Evolutionary conservation across 2,329 filamentous ascomycete species (phyloP).

Genomic region (Sporothrix luriei): DNA sequence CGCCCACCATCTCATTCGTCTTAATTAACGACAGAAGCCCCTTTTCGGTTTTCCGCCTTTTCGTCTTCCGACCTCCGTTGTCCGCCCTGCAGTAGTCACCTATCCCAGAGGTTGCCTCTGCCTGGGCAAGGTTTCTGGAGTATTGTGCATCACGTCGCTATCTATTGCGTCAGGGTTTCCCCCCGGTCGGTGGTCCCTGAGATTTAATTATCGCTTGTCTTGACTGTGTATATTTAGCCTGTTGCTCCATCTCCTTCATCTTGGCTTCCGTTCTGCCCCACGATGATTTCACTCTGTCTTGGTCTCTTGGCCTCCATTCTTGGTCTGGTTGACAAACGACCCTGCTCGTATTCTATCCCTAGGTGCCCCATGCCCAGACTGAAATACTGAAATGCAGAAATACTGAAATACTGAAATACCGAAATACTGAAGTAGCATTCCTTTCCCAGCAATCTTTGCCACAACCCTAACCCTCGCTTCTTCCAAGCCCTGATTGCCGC

Average conservation of each 20-base stretch:
- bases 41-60: slow-evolving; percentile 3
- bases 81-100: slow-evolving; percentile 16
- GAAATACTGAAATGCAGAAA: too few species aligned
- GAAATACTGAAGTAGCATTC: slow-evolving; percentile 16
- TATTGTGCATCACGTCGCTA: not conserved
- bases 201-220: not conserved
- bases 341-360: not conserved
- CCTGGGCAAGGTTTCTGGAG: not conserved
- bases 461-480: slow-evolving; percentile 7
- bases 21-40: slow-evolving; percentile 21
- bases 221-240: slow-evolving; percentile 22
- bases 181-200: not conserved
- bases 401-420: slow-evolving; percentile 22
- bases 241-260: slow-evolving; percentile 6
- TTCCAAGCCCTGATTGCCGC: not conserved
- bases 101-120: slow-evolving; percentile 19
- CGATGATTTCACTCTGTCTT: slow-evolving; percentile 16
- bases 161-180: not conserved
- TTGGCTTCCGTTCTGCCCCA: not conserved
- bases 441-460: not conserved
- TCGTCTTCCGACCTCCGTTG: not conserved
- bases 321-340: not conserved
- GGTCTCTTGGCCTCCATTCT: slow-evolving; percentile 22
- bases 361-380: not conserved
- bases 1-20: not conserved